Evolutionary conservation across 345 rosid species (phyloP).

Genomic region (Boechera stricta): DNA sequence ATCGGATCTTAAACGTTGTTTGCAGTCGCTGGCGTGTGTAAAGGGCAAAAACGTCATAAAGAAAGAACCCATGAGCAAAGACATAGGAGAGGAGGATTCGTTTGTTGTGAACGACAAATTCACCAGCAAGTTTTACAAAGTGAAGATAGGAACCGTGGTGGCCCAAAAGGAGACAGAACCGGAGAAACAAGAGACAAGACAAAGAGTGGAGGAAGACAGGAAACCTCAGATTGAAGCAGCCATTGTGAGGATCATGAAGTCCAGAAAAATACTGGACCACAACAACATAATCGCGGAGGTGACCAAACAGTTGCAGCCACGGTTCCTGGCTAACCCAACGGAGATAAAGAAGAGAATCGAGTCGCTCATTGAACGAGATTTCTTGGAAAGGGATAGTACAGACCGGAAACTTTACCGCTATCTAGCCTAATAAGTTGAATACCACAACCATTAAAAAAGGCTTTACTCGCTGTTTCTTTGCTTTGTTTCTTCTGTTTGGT

Average conservation of each 20-base stretch:
- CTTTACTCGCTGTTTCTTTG: neutral
- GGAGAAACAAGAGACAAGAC: slow-evolving; percentile 96
- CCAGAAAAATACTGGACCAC: slow-evolving; percentile 93
- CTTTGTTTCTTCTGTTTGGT: slow-evolving; percentile 36
- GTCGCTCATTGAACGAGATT: slow-evolving; percentile 94
- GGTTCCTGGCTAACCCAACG: slow-evolving; percentile 91
- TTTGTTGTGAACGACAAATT: slow-evolving; percentile 92
- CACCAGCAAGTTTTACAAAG: slow-evolving; percentile 91
- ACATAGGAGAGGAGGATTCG: slow-evolving; percentile 83
- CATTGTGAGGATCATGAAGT: slow-evolving; percentile 96
- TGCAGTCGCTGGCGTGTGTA: slow-evolving; percentile 93
- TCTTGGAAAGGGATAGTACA: slow-evolving; percentile 88
- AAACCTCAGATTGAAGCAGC: slow-evolving; percentile 99
- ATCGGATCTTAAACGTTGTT: slow-evolving; percentile 85
- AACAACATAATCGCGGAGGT: slow-evolving; percentile 93
- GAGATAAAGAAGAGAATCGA: slow-evolving; percentile 98
- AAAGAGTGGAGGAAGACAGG: slow-evolving; percentile 98
- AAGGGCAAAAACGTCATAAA: slow-evolving; percentile 92
- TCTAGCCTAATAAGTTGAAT: slow-evolving; percentile 64
- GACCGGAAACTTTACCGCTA: slow-evolving; percentile 94
- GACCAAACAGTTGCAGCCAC: slow-evolving; percentile 93
- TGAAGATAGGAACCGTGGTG: slow-evolving; percentile 97
- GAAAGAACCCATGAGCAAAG: slow-evolving; percentile 98
- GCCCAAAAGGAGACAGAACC: slow-evolving; percentile 99
- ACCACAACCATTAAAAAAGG: slow-evolving; percentile 8